A percentile compares a stretch with the other conserved stretches of the same genome.
Conservation (phyloP, 2,329 filamentous ascomycete genomes). For the Ophiostoma sp. region DNA sequence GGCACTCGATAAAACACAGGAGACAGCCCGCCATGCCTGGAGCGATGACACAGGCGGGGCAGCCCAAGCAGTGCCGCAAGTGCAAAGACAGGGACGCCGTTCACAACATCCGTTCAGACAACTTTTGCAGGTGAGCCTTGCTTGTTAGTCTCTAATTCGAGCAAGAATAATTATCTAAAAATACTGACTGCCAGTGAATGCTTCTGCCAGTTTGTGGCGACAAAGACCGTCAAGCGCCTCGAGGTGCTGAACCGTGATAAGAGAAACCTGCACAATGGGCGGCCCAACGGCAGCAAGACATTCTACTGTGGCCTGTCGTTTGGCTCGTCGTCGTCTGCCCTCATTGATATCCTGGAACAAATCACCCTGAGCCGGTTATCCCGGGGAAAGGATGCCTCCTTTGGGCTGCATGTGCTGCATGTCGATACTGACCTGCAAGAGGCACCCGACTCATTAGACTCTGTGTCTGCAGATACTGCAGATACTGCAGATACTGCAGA, state of each 20-base stretch:
- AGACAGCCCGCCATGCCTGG: background rate
- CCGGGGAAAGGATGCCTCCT: constrained; percentile 60
- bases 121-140: constrained; percentile 49
- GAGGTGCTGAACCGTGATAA: constrained; percentile 48
- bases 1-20: background rate
- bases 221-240: constrained; percentile 73
- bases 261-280: constrained; percentile 11
- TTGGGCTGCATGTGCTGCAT: constrained; percentile 59
- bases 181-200: constrained; percentile 52
- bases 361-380: constrained; percentile 62
- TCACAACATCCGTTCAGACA: constrained; percentile 53
- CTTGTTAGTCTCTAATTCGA: too few species aligned
- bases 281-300: constrained; percentile 36
- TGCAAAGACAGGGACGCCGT: constrained; percentile 48
- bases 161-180: background rate
- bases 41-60: constrained; percentile 25
- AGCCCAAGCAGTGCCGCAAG: constrained; percentile 45
- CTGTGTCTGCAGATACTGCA: background rate
- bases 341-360: constrained; percentile 69
- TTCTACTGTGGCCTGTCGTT: constrained; percentile 78
- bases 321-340: constrained; percentile 70
- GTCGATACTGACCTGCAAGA: constrained; percentile 42
- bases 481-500: background rate
- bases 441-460: background rate
- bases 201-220: constrained; percentile 70